These are phyloP conservation scores for Alternaria conjuncta DNA, from an alignment of 2,329 filamentous ascomycete genomes.

Conservation along the genomic window DNA sequence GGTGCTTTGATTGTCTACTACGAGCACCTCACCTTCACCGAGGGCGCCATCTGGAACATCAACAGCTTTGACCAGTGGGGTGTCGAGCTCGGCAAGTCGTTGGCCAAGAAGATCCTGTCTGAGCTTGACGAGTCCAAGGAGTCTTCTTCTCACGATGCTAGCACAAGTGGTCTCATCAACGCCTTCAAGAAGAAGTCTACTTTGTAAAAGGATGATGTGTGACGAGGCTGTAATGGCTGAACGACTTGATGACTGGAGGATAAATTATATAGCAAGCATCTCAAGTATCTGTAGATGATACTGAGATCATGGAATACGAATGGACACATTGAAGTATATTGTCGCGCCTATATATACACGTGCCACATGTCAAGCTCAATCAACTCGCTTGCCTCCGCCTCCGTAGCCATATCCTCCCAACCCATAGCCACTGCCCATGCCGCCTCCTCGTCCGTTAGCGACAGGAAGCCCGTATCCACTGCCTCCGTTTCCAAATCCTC, in stretches of 20 bases:
- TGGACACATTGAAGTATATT: slow-evolving; percentile 1
- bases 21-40: slow-evolving; percentile 97
- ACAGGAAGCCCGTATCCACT: slow-evolving; percentile 42
- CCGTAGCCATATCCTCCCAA: slow-evolving; percentile 54
- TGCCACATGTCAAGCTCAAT: slow-evolving; percentile 28
- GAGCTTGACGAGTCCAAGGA: slow-evolving; percentile 84
- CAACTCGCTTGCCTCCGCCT: slow-evolving; percentile 51
- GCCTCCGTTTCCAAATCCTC: slow-evolving; percentile 43
- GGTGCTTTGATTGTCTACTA: slow-evolving; percentile 98
- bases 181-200: slow-evolving; percentile 83
- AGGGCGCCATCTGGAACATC: slow-evolving; percentile 98
- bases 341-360: background rate
- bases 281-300: slow-evolving; percentile 5
- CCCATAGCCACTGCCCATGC: slow-evolving; percentile 50
- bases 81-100: slow-evolving; percentile 94
- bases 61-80: slow-evolving; percentile 99
- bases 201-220: slow-evolving; percentile 26
- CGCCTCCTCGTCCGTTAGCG: slow-evolving; percentile 44
- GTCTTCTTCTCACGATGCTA: slow-evolving; percentile 78
- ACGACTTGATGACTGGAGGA: slow-evolving; percentile 15
- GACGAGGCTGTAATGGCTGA: slow-evolving; percentile 12
- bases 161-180: slow-evolving; percentile 86
- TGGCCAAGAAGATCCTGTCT: slow-evolving; percentile 72
- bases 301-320: slow-evolving; percentile 9
- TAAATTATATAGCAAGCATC: slow-evolving; percentile 7